Base-by-base conservation (phyloP, 495 filamentous ascomycete genomes). In the Ascodesmis nigricans region DNA sequence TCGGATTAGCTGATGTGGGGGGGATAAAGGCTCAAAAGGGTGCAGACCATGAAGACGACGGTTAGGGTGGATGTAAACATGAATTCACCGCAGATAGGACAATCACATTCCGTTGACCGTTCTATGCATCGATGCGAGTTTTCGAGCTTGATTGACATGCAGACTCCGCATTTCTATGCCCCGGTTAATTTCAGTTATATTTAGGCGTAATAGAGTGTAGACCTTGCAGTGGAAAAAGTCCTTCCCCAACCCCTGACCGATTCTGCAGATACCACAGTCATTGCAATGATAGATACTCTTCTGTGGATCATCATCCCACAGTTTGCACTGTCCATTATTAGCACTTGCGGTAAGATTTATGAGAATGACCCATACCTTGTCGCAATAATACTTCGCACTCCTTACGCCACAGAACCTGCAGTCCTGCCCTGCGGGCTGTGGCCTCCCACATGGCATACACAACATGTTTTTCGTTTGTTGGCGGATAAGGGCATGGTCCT, bases 221-320 rank as follows among this genome's bases (percentile, higher is more conserved):
- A 87, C 83, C 69, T 91, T 90, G 75, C 87, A 99, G 53, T 99
- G 87, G 52, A 81, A 77, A 50, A 82, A 95, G 47, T 95, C 90
- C 53, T 91, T 93, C 1, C 90, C 90, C 29, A 99, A 57, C 4
- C 87, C 87, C 53, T 77, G 69, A 5, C 87, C 87, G 29, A 84
- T 72, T 36, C 87, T 65, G 52, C 87, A 99, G 42, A 99, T 87
- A 1, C 87, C 87, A 57, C 87, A 99, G 50, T 95, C 87, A 46
- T 72, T 64, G 55, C 87, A 99, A 53, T 99, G 87, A 49, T 99
- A 99, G 28, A 93, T 92, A 46, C 73, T 73, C 54, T 91, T 93
- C 42, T 71, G 71, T 22, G 68, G 64, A 45, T 92, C 81, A 45
- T 95, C 76, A 50, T 93, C 83, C 90, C 90, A 99, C 1, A 99